A percentile compares a stretch with the other conserved stretches of the same genome.
These are phyloP conservation scores for Entonaema liquescens DNA, from an alignment of 495 filamentous ascomycete species.

Conservation along the genomic window DNA sequence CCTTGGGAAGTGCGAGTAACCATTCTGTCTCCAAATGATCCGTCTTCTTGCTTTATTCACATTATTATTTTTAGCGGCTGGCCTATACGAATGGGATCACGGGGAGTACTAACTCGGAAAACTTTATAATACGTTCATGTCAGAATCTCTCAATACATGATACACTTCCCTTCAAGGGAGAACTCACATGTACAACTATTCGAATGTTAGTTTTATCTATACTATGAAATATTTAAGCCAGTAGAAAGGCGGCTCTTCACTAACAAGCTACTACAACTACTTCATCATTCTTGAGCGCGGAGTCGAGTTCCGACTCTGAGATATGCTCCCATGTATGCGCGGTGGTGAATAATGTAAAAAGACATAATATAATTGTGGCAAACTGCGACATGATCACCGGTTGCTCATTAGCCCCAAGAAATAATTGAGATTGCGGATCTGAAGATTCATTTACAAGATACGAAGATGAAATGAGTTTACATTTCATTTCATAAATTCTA, in stretches of 20 bases:
- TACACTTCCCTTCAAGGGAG: neutral
- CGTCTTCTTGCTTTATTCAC: slow-evolving; percentile 14
- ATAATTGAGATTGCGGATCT: neutral
- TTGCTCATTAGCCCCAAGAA: neutral
- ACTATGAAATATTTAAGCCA: neutral
- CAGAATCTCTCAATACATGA: neutral
- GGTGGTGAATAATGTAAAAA: neutral
- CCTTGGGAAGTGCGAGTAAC: slow-evolving; percentile 4
- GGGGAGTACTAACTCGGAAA: slow-evolving; percentile 15
- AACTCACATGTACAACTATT: slow-evolving; percentile 26
- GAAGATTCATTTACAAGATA: neutral
- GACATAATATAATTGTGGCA: neutral
- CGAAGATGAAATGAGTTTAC: neutral
- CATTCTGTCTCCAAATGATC: slow-evolving; percentile 24
- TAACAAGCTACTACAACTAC: slow-evolving; percentile 22
- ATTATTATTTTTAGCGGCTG: neutral
- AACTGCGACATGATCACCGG: slow-evolving; percentile 2
- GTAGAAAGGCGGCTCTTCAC: neutral
- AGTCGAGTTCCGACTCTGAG: slow-evolving; percentile 10
- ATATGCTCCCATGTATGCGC: slow-evolving; percentile 23
- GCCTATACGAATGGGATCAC: neutral
- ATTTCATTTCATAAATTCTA: too few relatives aligned
- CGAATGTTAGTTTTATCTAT: neutral
- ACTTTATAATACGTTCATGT: neutral
- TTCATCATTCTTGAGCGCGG: slow-evolving; percentile 3